A percentile compares a stretch with the other conserved stretches of the same genome.
Evolutionary conservation across 2,329 filamentous ascomycete species (phyloP).

Genomic region (Aspergillus piperis): DNA sequence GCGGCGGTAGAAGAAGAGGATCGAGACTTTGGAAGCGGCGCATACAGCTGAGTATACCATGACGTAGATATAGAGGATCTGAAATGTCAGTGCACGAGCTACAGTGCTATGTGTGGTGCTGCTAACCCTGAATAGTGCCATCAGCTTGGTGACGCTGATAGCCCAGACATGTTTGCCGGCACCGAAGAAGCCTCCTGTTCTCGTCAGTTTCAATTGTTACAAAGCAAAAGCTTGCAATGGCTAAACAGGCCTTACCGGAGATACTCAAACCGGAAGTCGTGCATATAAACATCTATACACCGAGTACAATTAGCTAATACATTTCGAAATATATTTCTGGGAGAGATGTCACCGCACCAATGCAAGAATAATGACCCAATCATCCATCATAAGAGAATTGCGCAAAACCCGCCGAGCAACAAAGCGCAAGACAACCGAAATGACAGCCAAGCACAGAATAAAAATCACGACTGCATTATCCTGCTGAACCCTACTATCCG

Average conservation of each 20-base stretch:
- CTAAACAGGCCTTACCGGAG: neutral
- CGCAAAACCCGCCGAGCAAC: conserved; percentile 8
- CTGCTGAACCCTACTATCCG: neutral
- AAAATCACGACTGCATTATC: conserved; percentile 18
- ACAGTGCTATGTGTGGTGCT: neutral
- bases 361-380: conserved; percentile 16
- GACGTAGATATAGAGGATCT: conserved; percentile 17
- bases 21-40: conserved; percentile 20
- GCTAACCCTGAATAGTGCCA: conserved; percentile 14
- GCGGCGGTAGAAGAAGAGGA: conserved; percentile 27
- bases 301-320: no score
- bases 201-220: neutral
- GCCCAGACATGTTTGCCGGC: conserved; percentile 18
- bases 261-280: conserved; percentile 11
- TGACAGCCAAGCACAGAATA: conserved; percentile 9
- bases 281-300: conserved; percentile 5
- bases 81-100: neutral
- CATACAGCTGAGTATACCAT: conserved; percentile 19
- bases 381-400: conserved; percentile 15
- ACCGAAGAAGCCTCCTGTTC: conserved; percentile 11
- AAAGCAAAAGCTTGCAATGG: no score
- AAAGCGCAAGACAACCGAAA: conserved; percentile 17
- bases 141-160: conserved; percentile 3
- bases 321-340: no score
- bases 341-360: conserved; percentile 5